Conservation (phyloP, 2,329 filamentous ascomycete genomes). For the Alternaria arbusti region DNA sequence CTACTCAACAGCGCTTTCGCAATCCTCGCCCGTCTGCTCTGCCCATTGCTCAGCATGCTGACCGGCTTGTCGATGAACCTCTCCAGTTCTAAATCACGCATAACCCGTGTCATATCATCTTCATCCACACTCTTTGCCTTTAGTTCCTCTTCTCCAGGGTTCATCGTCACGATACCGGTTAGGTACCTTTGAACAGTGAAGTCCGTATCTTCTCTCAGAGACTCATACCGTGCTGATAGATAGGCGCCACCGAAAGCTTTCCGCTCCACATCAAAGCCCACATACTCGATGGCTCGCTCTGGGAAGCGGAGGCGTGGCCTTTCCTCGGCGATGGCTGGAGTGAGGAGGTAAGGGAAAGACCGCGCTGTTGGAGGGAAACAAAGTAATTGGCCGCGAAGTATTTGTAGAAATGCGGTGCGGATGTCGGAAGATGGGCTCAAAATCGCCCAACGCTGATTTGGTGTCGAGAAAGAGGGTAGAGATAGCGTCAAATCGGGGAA, state of each 20-base stretch:
- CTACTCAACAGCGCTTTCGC: conserved; percentile 80
- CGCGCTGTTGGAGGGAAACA: conserved; percentile 77
- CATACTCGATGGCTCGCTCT: conserved; percentile 78
- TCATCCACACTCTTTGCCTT: conserved; percentile 58
- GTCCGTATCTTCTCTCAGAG: conserved; percentile 82
- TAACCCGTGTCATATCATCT: conserved; percentile 63
- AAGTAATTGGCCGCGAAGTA: conserved; percentile 77
- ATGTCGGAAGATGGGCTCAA: conserved; percentile 79
- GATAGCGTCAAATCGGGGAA: conserved; percentile 75
- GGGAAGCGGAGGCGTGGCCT: conserved; percentile 64
- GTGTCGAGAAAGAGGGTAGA: conserved; percentile 64
- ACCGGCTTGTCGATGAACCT: conserved; percentile 80
- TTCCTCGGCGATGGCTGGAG: conserved; percentile 62
- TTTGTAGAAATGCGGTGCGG: conserved; percentile 81
- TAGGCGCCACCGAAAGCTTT: conserved; percentile 70
- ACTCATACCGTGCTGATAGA: conserved; percentile 89
- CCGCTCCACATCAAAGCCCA: conserved; percentile 83
- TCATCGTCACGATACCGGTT: conserved; percentile 80
- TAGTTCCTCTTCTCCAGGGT: conserved; percentile 64
- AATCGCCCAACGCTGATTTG: conserved; percentile 76
- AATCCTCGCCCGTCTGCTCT: conserved; percentile 85
- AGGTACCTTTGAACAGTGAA: conserved; percentile 84
- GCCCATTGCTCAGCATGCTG: conserved; percentile 90
- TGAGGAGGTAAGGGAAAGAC: conserved; percentile 78
- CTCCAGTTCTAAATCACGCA: conserved; percentile 71